Conservation (phyloP, 192 early-diverging fungal genomes). For the Oehlia diaphana region DNA sequence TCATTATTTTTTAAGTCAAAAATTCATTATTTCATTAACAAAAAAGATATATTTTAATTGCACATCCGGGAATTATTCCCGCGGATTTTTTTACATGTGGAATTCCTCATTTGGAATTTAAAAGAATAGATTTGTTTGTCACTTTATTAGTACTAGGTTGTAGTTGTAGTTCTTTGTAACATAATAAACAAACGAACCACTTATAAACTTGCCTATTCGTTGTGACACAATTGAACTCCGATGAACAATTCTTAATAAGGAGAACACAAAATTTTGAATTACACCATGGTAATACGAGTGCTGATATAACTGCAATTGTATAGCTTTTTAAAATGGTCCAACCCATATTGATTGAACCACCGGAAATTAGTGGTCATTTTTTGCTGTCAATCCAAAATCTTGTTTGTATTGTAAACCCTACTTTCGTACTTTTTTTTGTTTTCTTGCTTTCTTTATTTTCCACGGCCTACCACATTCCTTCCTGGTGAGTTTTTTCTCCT, state of each 20-base stretch:
- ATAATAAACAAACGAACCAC: not conserved
- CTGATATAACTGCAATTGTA: not conserved
- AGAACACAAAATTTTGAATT: not conserved
- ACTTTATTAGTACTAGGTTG: too few relatives aligned
- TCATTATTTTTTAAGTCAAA: too few relatives aligned
- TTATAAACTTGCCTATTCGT: not conserved
- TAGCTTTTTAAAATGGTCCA: not conserved
- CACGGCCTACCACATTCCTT: not conserved
- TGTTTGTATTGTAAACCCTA: slow-evolving; percentile 1
- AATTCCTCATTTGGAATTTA: too few relatives aligned
- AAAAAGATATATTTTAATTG: too few relatives aligned
- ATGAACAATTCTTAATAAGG: not conserved
- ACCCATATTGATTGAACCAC: not conserved
- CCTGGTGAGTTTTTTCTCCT: not conserved
- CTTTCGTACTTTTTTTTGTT: not conserved
- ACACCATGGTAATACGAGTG: not conserved
- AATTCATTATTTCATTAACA: too few relatives aligned
- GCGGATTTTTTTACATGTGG: too few relatives aligned
- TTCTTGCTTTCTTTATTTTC: not conserved
- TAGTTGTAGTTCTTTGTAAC: not conserved
- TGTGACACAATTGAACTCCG: not conserved
- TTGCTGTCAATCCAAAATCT: not conserved
- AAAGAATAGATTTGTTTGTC: too few relatives aligned
- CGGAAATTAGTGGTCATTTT: not conserved
- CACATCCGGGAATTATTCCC: too few relatives aligned